Evolutionary conservation across 768 basidiomycete species (phyloP).

Genomic region (Pleurotus giganteus): DNA sequence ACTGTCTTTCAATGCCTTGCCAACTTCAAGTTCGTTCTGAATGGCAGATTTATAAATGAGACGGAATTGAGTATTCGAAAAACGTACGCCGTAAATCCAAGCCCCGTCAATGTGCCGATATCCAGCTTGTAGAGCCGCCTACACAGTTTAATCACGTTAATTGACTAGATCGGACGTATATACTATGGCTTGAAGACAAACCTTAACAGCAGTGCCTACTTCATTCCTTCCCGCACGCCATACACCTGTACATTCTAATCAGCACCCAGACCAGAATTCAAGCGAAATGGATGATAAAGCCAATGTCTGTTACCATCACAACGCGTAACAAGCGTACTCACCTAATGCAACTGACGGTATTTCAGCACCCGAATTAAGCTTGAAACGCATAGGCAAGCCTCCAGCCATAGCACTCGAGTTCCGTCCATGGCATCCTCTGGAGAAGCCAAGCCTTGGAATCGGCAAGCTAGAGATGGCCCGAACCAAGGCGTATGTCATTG

Average conservation of each 20-base stretch:
- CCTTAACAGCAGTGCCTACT: constrained; percentile 69
- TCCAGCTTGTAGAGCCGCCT: constrained; percentile 59
- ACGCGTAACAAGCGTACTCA: too few species aligned
- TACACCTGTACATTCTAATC: constrained; percentile 42
- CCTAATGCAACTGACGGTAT: constrained; percentile 70
- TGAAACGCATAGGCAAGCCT: constrained; percentile 46
- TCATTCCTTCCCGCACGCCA: constrained; percentile 58
- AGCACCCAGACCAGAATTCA: not conserved
- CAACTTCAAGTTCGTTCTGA: constrained; percentile 71
- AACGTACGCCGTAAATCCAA: constrained; percentile 61
- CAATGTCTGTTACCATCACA: too few species aligned
- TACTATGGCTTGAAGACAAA: constrained; percentile 13
- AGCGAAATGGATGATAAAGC: too few species aligned
- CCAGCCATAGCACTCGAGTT: not conserved
- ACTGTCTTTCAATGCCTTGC: constrained; percentile 57
- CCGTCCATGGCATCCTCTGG: constrained; percentile 3
- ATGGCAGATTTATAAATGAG: not conserved
- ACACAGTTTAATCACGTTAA: not conserved
- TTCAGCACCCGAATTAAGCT: constrained; percentile 62
- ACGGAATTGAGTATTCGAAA: not conserved
- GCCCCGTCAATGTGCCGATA: constrained; percentile 76
- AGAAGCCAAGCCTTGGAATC: not conserved
- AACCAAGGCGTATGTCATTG: constrained; percentile 2
- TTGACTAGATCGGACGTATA: not conserved
- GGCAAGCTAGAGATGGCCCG: not conserved